phyloP scores from a whole-genome alignment of 805 yeast species.

The Yarrowia porcina region DNA sequence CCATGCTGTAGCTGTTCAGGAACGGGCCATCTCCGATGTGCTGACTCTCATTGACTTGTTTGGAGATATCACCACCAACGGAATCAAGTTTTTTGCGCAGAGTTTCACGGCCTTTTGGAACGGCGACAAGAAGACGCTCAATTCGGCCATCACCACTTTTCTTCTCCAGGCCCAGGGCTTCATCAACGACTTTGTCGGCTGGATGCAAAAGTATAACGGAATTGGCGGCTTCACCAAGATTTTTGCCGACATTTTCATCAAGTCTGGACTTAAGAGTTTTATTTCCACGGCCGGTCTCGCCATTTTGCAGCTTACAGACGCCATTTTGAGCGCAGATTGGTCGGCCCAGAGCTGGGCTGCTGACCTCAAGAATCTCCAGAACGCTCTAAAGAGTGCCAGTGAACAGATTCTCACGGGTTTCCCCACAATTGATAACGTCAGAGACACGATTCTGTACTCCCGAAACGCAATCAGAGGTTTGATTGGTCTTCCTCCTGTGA shows the following conservation, averaged over 20 bases:
- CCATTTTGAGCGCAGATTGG: background rate
- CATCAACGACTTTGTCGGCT: background rate
- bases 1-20: background rate
- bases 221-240: slow-evolving; percentile 6
- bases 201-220: slow-evolving; percentile 1
- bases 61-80: background rate
- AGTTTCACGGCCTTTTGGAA: background rate
- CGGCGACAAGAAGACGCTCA: background rate
- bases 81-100: background rate
- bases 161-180: slow-evolving; percentile 7
- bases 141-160: background rate
- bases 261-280: background rate
- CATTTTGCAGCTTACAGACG: background rate
- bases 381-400: background rate
- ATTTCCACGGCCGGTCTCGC: background rate
- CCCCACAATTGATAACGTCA: background rate
- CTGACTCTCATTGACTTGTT: background rate
- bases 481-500: background rate
- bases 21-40: background rate
- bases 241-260: background rate
- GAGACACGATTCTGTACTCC: slow-evolving; percentile 2
- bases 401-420: background rate
- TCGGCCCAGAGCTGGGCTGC: background rate
- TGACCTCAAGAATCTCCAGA: slow-evolving; percentile 1
- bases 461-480: slow-evolving; percentile 6